Percentiles rank a stretch among this genome's conserved stretches.
Conservation (phyloP, 495 filamentous ascomycete species). For the Penicillium manginii region DNA sequence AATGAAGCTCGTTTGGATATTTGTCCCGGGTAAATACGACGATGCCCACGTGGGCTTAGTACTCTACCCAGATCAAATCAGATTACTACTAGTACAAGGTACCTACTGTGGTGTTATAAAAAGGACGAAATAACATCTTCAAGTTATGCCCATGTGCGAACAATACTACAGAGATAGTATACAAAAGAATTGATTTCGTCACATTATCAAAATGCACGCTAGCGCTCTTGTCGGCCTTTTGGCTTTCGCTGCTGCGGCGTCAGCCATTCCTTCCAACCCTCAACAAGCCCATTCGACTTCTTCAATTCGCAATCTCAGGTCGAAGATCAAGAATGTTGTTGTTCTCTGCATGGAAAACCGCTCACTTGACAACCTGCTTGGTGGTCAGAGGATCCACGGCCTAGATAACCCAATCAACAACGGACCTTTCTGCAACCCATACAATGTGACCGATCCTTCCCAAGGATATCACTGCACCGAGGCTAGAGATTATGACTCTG, state of each 20-base stretch:
- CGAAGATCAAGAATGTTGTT: conserved; percentile 9
- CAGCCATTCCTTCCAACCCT: background rate
- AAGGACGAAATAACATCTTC: background rate
- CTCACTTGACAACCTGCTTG: conserved; percentile 13
- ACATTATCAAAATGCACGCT: conserved; percentile 1
- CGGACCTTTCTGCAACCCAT: conserved; percentile 46
- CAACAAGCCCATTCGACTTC: background rate
- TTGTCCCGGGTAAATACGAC: background rate
- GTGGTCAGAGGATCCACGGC: conserved; percentile 29
- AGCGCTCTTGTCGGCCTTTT: background rate
- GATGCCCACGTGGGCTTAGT: background rate
- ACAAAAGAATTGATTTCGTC: background rate
- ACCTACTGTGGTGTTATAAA: background rate
- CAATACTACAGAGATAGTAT: background rate
- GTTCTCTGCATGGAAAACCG: conserved; percentile 16
- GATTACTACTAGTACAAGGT: background rate
- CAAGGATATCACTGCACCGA: conserved; percentile 38
- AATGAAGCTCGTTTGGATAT: conserved; percentile 4
- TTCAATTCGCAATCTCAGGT: background rate
- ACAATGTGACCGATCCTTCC: conserved; percentile 40
- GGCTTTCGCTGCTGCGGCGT: background rate
- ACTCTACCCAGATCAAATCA: background rate
- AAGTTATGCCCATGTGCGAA: too few relatives aligned
- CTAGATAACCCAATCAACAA: conserved; percentile 48
- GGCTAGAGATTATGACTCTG: conserved; percentile 43